Base-by-base conservation (phyloP, 495 filamentous ascomycete genomes). In the Tuber borchii region DNA sequence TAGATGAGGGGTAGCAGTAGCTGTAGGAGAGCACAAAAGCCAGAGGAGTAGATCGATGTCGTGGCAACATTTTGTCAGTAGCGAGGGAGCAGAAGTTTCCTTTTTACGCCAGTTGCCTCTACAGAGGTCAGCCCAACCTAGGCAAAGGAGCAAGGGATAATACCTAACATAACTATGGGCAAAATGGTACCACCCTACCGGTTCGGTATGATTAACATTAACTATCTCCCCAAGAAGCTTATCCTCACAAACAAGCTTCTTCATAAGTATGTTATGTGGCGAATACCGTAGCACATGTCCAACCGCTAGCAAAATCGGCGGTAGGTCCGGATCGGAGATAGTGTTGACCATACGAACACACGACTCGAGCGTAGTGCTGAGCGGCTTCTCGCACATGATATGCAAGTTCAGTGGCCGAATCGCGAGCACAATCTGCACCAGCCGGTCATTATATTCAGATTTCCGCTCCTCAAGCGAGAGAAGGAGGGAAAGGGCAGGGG, bases 151-250 rank as follows among this genome's bases (percentile, higher is more conserved):
- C 43, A 43, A 26, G 73, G 26, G 48, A 65, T 80, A 82, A 71
- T 84, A 89, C 87, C 92, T 89, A 37, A 99, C 95, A 79, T 97
- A 98, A 79, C 90, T 92, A 84, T 99, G 95, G 1, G 91, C 86
- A 82, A 97, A 99, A 84, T 99, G 95, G 93, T 93, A 99, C 89
- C 91, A 96, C 3, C 95, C 95, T 1, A 99, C 91, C 0, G 95
- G 95, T 83, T 98, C 96, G 1, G 91, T 93, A 82, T 98, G 95
- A 76, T 95, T 92, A 48, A 98, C 86, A 19, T 90, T 93, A 34
- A 97, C 84, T 14, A 97, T 86, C 43, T 97, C 94, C n/a, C 95
- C 95, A 81, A 99, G 90, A 22, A 88, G 88, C 19, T 86, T 85
- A 20, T 95, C 89, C 76, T 90, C 86, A 5, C 93, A 86, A 5